These are phyloP conservation scores for Pyrenopolyporus hunteri DNA, from an alignment of 495 filamentous ascomycete genomes.

Conservation along the genomic window DNA sequence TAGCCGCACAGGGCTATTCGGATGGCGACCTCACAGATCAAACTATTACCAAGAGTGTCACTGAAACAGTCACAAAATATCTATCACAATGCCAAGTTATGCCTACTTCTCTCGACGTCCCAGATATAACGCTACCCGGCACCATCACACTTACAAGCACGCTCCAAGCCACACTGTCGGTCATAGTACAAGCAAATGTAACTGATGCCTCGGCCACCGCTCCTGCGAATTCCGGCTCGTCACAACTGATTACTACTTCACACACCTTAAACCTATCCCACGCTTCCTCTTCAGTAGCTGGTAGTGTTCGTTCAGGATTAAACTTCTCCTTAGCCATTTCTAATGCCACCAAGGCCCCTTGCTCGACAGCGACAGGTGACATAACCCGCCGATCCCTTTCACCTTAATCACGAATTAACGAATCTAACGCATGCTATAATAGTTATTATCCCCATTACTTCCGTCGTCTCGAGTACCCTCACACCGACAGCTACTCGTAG, in stretches of 20 bases:
- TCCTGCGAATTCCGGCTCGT: neutral
- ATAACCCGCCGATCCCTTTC: neutral
- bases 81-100: slow-evolving; percentile 25
- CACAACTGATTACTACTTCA: neutral
- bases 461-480: neutral
- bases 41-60: slow-evolving; percentile 28
- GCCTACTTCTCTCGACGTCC: neutral
- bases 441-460: slow-evolving; percentile 9
- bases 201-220: slow-evolving; percentile 1
- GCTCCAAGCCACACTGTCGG: slow-evolving; percentile 20
- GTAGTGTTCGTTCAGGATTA: neutral
- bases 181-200: slow-evolving; percentile 6
- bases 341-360: slow-evolving; percentile 25
- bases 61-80: slow-evolving; percentile 31
- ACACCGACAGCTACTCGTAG: neutral
- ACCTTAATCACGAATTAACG: neutral
- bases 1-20: slow-evolving; percentile 25
- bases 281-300: neutral
- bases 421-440: slow-evolving; percentile 7
- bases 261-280: slow-evolving; percentile 1
- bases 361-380: slow-evolving; percentile 32
- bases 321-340: slow-evolving; percentile 8
- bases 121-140: slow-evolving; percentile 16
- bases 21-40: slow-evolving; percentile 9
- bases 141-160: slow-evolving; percentile 30